Percentiles rank a stretch among this genome's conserved stretches.
Conservation (phyloP, 148 eudicot species). For the Cornus suecica region DNA sequence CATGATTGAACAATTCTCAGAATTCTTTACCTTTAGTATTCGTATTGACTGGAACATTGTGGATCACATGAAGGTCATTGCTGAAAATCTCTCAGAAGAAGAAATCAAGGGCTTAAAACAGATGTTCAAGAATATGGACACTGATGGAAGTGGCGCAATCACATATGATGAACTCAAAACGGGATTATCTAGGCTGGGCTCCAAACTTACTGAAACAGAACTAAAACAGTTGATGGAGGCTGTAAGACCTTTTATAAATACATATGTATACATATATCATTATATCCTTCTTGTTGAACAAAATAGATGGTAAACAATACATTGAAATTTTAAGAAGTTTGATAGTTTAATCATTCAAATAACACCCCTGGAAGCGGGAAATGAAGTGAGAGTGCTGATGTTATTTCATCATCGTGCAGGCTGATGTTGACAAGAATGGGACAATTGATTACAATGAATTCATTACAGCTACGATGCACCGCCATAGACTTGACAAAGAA, state of each 20-base stretch:
- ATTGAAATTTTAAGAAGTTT: neutral
- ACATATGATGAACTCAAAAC: constrained; percentile 72
- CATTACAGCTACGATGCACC: constrained; percentile 87
- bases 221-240: constrained; percentile 81
- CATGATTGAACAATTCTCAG: neutral
- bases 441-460: constrained; percentile 86
- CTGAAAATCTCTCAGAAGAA: constrained; percentile 72
- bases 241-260: constrained; percentile 37
- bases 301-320: neutral
- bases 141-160: constrained; percentile 80
- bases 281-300: neutral
- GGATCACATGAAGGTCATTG: constrained; percentile 62
- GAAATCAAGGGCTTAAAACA: constrained; percentile 75
- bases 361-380: neutral
- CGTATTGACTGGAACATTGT: neutral
- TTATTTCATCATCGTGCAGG: constrained; percentile 36
- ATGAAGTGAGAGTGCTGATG: neutral
- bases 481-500: constrained; percentile 77
- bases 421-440: constrained; percentile 81
- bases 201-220: constrained; percentile 63
- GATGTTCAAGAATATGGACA: constrained; percentile 87
- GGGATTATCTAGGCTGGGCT: constrained; percentile 72
- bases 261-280: no score
- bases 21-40: no score
- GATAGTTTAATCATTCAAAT: neutral